Evolutionary conservation across 1,284 basidiomycete species (phyloP), one percentile per base, ranked within the genome.

Genomic region (Pholiota adiposa): DNA sequence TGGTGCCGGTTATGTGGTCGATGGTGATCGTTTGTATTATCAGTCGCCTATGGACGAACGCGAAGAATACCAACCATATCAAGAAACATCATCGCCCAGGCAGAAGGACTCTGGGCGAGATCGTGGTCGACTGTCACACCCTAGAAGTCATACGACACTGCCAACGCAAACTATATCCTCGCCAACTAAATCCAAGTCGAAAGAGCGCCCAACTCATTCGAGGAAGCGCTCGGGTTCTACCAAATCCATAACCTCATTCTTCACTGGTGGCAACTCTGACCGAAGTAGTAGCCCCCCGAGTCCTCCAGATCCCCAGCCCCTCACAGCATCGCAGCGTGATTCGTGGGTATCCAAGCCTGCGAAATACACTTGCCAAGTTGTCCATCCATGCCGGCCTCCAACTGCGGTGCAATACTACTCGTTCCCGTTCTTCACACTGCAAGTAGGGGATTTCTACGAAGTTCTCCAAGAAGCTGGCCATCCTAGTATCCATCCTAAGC

Each of bases 391-490:
- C 71, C 73, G 78, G 25, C 89, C 89, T 5, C 88, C 88, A 0
- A 68, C 73, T 0, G 80, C 82, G 6, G 83, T 88, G 3, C 78
- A 83, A n/a, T 93, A 92, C 66, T 85, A 84, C 65, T 83, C 81
- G 33, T 83, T 88, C 67, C 89, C 89, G 9, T 92, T 93, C 78
- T 89, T 92, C 70, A 81, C 77, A 14, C 78, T 93, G 16, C 70
- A 73, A 25, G 79, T 83, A 27, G 86, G 83, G 2, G 85, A 88
- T 33, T 69, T 85, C 38, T 86, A 86, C 58, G 83, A 88, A 48
- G 84, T 93, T 7, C 72, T 93, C 54, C 80, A 85, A 64, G 91
- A 93, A 71, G 86, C 84, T 0, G 90, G 91, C 0, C 91, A 92
- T 69, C 91, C 90, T 14, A 85, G 84, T 49, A 78, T 81, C 27